Evolutionary conservation across 1,139 yeast species (phyloP).

Genomic region (Saccharomyces hybrid): DNA sequence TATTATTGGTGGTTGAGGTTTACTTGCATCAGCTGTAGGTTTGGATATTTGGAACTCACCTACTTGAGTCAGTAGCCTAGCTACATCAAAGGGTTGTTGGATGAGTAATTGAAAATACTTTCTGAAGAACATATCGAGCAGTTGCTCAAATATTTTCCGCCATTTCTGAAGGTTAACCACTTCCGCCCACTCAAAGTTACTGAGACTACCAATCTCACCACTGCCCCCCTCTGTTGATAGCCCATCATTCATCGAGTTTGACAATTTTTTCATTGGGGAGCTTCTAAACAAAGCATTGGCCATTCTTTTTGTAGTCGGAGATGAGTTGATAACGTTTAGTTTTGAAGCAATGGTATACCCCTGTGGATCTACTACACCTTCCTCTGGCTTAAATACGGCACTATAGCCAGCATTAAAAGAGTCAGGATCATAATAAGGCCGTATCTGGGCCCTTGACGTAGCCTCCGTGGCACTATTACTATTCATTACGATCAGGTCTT

Average conservation of each 20-base stretch:
- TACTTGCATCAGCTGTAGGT: not conserved
- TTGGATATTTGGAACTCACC: constrained; percentile 42
- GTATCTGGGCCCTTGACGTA: not conserved
- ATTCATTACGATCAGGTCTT: not conserved
- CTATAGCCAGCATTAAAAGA: constrained; percentile 62
- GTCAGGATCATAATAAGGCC: constrained; percentile 72
- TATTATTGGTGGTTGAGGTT: constrained; percentile 6
- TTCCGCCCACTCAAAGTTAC: constrained; percentile 47
- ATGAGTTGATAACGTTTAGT: constrained; percentile 23
- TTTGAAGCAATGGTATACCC: constrained; percentile 36
- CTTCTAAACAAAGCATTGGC: not conserved
- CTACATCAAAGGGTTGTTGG: constrained; percentile 86
- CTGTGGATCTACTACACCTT: constrained; percentile 42
- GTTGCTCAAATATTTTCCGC: constrained; percentile 45
- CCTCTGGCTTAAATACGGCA: constrained; percentile 53
- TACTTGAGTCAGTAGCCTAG: constrained; percentile 70
- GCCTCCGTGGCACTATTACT: not conserved
- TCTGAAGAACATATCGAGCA: constrained; percentile 54
- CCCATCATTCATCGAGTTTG: not conserved
- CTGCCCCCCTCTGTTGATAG: not conserved
- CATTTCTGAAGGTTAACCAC: constrained; percentile 54
- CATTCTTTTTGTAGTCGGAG: constrained; percentile 5
- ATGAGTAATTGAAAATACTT: constrained; percentile 61
- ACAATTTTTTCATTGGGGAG: not conserved
- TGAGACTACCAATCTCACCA: constrained; percentile 1